Percentiles rank a stretch among this genome's conserved stretches.
Evolutionary conservation across 208 protist genomes (phyloP).

Genomic region (Trypanosoma scelopori): DNA sequence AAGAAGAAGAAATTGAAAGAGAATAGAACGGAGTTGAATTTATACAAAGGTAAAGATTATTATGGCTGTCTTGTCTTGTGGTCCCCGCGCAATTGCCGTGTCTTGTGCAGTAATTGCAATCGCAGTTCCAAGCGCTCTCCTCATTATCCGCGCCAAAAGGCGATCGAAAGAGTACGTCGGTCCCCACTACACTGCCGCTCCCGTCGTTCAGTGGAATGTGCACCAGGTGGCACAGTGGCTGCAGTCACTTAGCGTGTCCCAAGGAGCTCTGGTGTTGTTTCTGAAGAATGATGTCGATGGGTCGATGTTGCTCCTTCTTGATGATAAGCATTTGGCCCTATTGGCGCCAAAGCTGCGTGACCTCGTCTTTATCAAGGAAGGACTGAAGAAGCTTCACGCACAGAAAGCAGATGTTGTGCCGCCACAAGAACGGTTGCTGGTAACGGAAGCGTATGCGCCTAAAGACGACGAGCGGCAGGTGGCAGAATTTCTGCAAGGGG

Average conservation of each 20-base stretch:
- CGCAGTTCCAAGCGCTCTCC: slow-evolving; percentile 21
- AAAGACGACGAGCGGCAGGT: not conserved
- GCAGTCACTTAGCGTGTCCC: slow-evolving; percentile 38
- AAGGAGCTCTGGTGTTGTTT: slow-evolving; percentile 26
- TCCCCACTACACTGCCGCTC: not conserved
- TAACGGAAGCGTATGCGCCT: not conserved
- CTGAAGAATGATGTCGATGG: slow-evolving; percentile 41
- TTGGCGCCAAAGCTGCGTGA: slow-evolving; percentile 55
- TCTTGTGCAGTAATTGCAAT: slow-evolving; percentile 26
- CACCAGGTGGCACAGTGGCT: slow-evolving; percentile 58
- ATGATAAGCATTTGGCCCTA: slow-evolving; percentile 33
- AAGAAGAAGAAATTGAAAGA: slow-evolving; percentile 12
- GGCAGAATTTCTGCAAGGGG: slow-evolving; percentile 24
- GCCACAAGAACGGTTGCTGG: not conserved
- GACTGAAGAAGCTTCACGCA: slow-evolving; percentile 33
- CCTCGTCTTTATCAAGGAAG: slow-evolving; percentile 35
- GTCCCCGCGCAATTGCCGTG: slow-evolving; percentile 9
- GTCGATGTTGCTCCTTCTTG: slow-evolving; percentile 36
- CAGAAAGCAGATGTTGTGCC: not conserved
- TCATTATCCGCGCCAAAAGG: slow-evolving; percentile 6
- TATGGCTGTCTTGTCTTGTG: not conserved
- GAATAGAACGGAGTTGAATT: not conserved
- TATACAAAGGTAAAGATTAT: not conserved
- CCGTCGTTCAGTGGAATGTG: slow-evolving; percentile 22
- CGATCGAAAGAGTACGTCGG: not conserved